phyloP scores from a whole-genome alignment of 2,329 filamentous ascomycete species.

The Calonectria ilicicola region DNA sequence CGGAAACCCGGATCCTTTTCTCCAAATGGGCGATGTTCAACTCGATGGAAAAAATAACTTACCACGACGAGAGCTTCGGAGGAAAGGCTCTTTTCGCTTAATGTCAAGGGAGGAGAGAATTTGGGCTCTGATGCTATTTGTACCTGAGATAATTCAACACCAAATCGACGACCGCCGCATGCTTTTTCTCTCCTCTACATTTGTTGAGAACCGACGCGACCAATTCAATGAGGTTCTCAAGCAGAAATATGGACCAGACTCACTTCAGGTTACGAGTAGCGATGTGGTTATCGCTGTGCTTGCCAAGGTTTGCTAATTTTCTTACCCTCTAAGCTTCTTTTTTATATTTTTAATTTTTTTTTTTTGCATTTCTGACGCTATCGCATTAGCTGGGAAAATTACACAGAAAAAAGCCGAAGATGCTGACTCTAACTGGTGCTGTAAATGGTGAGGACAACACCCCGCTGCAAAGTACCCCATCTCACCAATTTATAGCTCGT shows the following conservation, averaged over 20 bases:
- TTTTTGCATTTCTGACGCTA: not conserved
- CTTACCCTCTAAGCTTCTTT: not conserved
- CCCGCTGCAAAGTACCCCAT: not conserved
- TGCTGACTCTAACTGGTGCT: not conserved
- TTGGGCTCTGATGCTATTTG: not conserved
- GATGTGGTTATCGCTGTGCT: not conserved
- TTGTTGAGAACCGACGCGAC: not conserved
- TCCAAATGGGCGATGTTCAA: not conserved
- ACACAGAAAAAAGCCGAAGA: not conserved
- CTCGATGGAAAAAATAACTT: slow-evolving; percentile 1
- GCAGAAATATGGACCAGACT: not conserved
- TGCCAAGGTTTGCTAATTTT: not conserved
- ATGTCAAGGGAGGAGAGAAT: not conserved
- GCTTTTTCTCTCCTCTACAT: not conserved
- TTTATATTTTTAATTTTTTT: too few relatives aligned
- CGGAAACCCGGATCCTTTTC: not conserved
- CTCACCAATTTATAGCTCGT: not conserved
- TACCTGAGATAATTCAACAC: not conserved
- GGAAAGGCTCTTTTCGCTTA: not conserved
- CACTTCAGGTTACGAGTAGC: not conserved
- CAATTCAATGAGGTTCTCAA: not conserved
- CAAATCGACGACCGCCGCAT: not conserved
- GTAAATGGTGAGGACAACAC: not conserved
- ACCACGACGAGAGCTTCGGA: not conserved
- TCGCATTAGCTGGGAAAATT: not conserved